Percentiles rank a stretch among this genome's conserved stretches.
Evolutionary conservation across 306 rosid species (phyloP).

Genomic region (Prunus davidiana): DNA sequence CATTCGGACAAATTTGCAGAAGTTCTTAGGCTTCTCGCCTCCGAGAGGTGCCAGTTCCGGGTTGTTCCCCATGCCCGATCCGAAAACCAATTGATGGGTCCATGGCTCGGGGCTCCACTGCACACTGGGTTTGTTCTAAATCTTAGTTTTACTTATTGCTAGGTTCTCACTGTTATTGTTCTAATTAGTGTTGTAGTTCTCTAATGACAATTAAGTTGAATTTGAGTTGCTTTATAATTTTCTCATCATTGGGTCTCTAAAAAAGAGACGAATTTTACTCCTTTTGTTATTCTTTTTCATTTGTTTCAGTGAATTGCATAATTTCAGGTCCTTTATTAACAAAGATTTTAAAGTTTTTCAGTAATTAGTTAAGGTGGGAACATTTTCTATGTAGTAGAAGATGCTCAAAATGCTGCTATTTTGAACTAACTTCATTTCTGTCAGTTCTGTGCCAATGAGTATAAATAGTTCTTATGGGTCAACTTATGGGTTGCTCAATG

Average conservation of each 20-base stretch:
- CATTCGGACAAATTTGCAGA: constrained; percentile 90
- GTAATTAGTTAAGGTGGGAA: not conserved
- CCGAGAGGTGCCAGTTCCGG: constrained; percentile 88
- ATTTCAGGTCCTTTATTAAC: not conserved
- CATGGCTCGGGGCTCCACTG: not conserved
- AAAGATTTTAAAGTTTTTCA: not conserved
- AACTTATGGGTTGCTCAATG: not conserved
- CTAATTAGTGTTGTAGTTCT: not conserved
- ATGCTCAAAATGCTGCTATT: not conserved
- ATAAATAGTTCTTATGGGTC: not conserved
- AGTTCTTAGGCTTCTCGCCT: constrained; percentile 90
- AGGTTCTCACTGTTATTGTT: constrained; percentile 18
- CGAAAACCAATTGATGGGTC: constrained; percentile 71
- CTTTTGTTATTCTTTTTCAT: not conserved
- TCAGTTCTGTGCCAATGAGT: not conserved
- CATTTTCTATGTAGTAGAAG: not conserved
- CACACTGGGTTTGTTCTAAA: constrained; percentile 10
- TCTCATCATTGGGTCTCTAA: not conserved
- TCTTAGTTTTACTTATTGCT: constrained; percentile 3
- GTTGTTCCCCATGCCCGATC: constrained; percentile 94
- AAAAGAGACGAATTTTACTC: not conserved
- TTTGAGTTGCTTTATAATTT: not conserved
- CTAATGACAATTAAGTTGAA: not conserved
- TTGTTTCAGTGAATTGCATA: not conserved
- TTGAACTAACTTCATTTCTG: not conserved